phyloP scores from a whole-genome alignment of 768 basidiomycete species.

The Tylopilus vinaceipallidus region DNA sequence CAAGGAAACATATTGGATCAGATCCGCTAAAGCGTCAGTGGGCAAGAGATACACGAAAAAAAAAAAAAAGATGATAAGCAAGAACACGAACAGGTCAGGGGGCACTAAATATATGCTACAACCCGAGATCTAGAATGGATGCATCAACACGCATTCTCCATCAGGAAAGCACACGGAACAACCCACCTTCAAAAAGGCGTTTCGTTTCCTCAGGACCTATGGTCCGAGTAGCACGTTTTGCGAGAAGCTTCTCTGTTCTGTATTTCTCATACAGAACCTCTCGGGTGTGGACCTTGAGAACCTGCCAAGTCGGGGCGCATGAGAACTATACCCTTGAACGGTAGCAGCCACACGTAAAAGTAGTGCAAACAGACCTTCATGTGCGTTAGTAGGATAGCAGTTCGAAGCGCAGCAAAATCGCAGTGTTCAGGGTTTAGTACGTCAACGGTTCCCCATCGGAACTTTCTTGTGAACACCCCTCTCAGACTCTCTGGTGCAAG shows the following conservation, averaged over 20 bases:
- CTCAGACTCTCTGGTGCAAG: conserved; percentile 65
- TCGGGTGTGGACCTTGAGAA: conserved; percentile 78
- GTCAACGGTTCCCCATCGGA: conserved; percentile 87
- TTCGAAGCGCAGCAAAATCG: conserved; percentile 83
- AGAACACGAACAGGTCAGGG: conserved; percentile 18
- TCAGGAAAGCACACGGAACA: conserved; percentile 17
- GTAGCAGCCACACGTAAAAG: conserved; percentile 18
- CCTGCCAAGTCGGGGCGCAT: conserved; percentile 38
- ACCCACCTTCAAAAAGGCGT: conserved; percentile 69
- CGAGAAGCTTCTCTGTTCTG: conserved; percentile 87
- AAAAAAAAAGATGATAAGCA: conserved; percentile 20
- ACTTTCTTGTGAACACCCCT: conserved; percentile 75
- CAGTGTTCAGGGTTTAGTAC: conserved; percentile 84
- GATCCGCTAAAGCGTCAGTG: neutral
- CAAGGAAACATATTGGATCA: conserved; percentile 4
- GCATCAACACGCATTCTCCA: conserved; percentile 25
- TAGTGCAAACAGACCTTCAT: conserved; percentile 58
- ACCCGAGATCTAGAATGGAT: conserved; percentile 41
- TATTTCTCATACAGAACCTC: conserved; percentile 93
- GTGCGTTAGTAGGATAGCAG: conserved; percentile 81
- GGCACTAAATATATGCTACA: conserved; percentile 35
- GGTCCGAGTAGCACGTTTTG: conserved; percentile 75
- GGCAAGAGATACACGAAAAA: conserved; percentile 10
- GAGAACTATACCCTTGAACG: conserved; percentile 8
- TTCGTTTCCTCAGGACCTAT: conserved; percentile 75